Conservation (phyloP, 139 green algal species). For the Micromonas pusilla region DNA sequence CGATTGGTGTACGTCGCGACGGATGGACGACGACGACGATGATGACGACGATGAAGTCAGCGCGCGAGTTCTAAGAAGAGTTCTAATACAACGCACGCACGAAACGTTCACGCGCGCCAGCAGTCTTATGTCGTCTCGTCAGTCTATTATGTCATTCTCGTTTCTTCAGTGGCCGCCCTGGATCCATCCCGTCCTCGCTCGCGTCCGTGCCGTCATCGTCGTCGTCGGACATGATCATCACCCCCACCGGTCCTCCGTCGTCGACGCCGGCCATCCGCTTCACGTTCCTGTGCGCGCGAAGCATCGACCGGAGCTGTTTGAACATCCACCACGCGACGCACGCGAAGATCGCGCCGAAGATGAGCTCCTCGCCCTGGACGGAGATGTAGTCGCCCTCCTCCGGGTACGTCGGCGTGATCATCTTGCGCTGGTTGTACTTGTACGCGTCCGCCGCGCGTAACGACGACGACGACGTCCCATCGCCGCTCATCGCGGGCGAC, state of each 20-base stretch:
- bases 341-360: not conserved
- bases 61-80: too few species aligned
- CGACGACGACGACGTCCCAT: not conserved
- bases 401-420: constrained; percentile 13
- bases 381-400: constrained; percentile 15
- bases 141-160: too few species aligned
- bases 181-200: not conserved
- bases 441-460: not conserved
- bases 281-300: not conserved
- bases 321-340: constrained; percentile 6
- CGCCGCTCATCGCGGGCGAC: not conserved
- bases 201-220: not conserved
- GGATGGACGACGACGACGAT: too few species aligned
- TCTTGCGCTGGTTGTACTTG: not conserved
- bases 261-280: not conserved
- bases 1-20: too few species aligned
- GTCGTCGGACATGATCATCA: not conserved
- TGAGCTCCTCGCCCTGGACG: not conserved
- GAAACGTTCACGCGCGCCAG: too few species aligned
- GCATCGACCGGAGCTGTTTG: not conserved
- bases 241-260: not conserved
- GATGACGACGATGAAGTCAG: too few species aligned
- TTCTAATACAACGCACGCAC: too few species aligned
- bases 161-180: too few species aligned
- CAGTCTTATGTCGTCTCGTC: too few species aligned